A percentile compares a stretch with the other conserved stretches of the same genome.
Conservation (phyloP, 495 filamentous ascomycete genomes). For the Bryoglossum gracile region DNA sequence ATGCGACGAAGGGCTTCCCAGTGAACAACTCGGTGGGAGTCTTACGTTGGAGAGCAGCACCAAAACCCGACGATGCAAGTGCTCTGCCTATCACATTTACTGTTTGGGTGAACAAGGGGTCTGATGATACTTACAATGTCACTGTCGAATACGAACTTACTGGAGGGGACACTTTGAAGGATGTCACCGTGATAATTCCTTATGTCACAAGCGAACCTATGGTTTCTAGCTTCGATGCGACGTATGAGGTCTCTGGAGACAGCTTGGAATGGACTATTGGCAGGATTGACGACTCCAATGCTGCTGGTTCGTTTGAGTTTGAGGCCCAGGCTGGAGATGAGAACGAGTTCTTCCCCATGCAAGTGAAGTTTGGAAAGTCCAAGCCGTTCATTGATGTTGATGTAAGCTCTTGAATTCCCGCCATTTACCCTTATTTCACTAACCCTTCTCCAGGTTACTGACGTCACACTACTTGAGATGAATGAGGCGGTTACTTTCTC, state of each 20-base stretch:
- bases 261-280: constrained; percentile 90
- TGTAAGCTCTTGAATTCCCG: constrained; percentile 45
- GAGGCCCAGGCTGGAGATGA: constrained; percentile 80
- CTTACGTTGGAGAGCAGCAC: constrained; percentile 76
- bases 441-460: constrained; percentile 47
- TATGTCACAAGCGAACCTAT: constrained; percentile 74
- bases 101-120: constrained; percentile 88
- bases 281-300: constrained; percentile 68
- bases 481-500: constrained; percentile 78
- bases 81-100: constrained; percentile 86
- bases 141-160: constrained; percentile 93
- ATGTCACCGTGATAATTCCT: constrained; percentile 81
- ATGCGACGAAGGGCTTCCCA: constrained; percentile 78
- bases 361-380: constrained; percentile 78
- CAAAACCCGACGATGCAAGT: constrained; percentile 63
- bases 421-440: neutral
- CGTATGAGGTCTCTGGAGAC: constrained; percentile 90
- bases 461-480: constrained; percentile 68
- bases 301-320: constrained; percentile 84
- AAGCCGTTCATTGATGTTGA: constrained; percentile 85
- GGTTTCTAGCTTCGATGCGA: constrained; percentile 87
- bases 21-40: constrained; percentile 85
- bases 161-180: constrained; percentile 62
- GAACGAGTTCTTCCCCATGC: constrained; percentile 95
- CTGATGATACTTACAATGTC: constrained; percentile 68